Percentiles rank a stretch among this genome's conserved stretches.
Conservation (phyloP, 257 asterid species). For the Mitragyna speciosa region DNA sequence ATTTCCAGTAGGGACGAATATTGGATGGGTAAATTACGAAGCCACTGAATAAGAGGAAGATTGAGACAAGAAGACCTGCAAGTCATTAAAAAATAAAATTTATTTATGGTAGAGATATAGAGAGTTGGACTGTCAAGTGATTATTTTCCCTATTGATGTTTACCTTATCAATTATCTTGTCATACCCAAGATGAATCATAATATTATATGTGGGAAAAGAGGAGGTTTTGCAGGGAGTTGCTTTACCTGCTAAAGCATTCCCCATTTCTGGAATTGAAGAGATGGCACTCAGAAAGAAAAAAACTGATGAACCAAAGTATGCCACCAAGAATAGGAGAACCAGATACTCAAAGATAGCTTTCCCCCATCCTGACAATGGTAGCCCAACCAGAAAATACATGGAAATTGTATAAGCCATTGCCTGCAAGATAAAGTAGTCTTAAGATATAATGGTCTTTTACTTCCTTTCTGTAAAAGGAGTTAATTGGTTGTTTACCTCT, state of each 20-base stretch:
- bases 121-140: background rate
- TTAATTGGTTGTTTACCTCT: constrained; percentile 5
- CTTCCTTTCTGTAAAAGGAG: background rate
- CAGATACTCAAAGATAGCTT: constrained; percentile 9
- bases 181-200: background rate
- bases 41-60: constrained; percentile 18
- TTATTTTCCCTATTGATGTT: background rate
- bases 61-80: constrained; percentile 15
- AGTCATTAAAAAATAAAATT: background rate
- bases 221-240: background rate
- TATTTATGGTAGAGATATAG: background rate
- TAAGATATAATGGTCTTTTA: background rate
- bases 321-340: constrained; percentile 16
- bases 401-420: constrained; percentile 8
- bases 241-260: constrained; percentile 17
- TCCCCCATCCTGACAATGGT: background rate
- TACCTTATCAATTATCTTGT: background rate
- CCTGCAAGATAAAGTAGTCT: constrained; percentile 5
- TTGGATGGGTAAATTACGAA: constrained; percentile 16
- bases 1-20: constrained; percentile 19
- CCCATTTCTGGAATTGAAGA: constrained; percentile 20
- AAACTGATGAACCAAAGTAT: constrained; percentile 12
- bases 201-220: background rate
- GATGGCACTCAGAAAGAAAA: constrained; percentile 13
- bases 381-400: constrained; percentile 15